A percentile compares a stretch with the other conserved stretches of the same genome.
Evolutionary conservation across 2,329 filamentous ascomycete genomes (phyloP).

Genomic region (Tolypocladium endophyticum): DNA sequence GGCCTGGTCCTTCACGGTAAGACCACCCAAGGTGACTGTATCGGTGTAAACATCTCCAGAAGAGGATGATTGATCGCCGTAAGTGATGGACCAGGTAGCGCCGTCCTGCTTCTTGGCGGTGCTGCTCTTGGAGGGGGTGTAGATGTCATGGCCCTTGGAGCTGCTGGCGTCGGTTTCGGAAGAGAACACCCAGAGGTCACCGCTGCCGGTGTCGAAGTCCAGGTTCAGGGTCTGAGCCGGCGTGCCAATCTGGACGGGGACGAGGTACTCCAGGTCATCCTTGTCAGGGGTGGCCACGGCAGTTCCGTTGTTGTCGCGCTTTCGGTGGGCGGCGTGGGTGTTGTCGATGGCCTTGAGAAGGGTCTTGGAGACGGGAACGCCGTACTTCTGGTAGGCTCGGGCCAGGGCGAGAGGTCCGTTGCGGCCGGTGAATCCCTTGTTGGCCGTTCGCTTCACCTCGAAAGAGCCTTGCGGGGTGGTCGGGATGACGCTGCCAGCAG

Average conservation of each 20-base stretch:
- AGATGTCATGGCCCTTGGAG: constrained; percentile 27
- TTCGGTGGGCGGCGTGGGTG: constrained; percentile 1
- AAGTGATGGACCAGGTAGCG: constrained; percentile 28
- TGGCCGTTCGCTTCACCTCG: not conserved
- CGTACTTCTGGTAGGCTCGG: constrained; percentile 26
- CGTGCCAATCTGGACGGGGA: constrained; percentile 30
- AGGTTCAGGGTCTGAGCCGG: constrained; percentile 31
- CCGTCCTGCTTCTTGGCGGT: constrained; percentile 25
- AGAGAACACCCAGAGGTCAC: constrained; percentile 38
- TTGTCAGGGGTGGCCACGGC: not conserved
- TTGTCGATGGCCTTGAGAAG: constrained; percentile 15
- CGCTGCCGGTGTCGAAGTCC: constrained; percentile 35
- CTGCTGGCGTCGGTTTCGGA: constrained; percentile 25
- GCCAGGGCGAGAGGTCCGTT: constrained; percentile 3
- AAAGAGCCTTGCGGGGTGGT: not conserved
- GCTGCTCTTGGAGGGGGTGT: constrained; percentile 26
- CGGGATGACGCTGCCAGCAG: not conserved
- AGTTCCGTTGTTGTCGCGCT: not conserved
- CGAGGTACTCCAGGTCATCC: constrained; percentile 26
- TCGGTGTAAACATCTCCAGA: constrained; percentile 33
- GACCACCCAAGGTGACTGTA: constrained; percentile 28
- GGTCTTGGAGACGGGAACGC: constrained; percentile 18
- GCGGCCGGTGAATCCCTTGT: not conserved
- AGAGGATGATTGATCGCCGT: constrained; percentile 31
- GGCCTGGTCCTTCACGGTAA: constrained; percentile 28